Base-by-base conservation (phyloP, 768 basidiomycete genomes). In the Dacryopinax spathularia region DNA sequence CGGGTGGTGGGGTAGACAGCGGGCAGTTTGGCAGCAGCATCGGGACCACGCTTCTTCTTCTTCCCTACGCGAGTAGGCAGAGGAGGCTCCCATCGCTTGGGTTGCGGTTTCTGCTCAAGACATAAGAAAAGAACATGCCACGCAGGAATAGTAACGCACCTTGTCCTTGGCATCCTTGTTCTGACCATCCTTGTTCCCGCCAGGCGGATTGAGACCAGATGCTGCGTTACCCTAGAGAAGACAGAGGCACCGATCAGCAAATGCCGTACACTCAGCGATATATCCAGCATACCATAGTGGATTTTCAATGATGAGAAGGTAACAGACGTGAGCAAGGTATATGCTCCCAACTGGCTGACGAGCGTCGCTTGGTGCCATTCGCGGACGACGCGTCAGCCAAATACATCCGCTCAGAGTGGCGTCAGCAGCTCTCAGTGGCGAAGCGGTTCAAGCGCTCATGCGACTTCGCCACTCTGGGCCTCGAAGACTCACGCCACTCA, bases 41-140 rank as follows among this genome's bases (percentile, higher is more conserved):
- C 86, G 4, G 95, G 94, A n/a, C 95, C 94, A 65, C 86, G 83
- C 74, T 77, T 80, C 79, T 93, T 98, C 84, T 92, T 94, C 83
- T 94, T 96, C 59, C 94, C 94, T 34, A 97, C 91, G 65, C 91
- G 88, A 48, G 95, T 96, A 15, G 95, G 94, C 64, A 96, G 83
- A 70, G 95, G 95, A 7, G 95, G 93, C 74, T 98, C 95, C 93
- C 94, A 98, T 78, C 95, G 94, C 84, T 97, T 96, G 76, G 86
- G 83, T 72, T 82, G 78, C 13, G 86, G 83, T 70, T 84, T 79
- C 18, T 79, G 70, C 67, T 76, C 13, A 41, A n/a, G 33, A 25
- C 4, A 6, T 41, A 15, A 44, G 41, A 22, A 59, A 13, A 27
- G 31, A 18, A 1, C 34, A 43, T 39, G 34, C 9, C 6, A 4